Conservation (phyloP, 2,329 filamentous ascomycete species). For the Colletotrichum sp. region DNA sequence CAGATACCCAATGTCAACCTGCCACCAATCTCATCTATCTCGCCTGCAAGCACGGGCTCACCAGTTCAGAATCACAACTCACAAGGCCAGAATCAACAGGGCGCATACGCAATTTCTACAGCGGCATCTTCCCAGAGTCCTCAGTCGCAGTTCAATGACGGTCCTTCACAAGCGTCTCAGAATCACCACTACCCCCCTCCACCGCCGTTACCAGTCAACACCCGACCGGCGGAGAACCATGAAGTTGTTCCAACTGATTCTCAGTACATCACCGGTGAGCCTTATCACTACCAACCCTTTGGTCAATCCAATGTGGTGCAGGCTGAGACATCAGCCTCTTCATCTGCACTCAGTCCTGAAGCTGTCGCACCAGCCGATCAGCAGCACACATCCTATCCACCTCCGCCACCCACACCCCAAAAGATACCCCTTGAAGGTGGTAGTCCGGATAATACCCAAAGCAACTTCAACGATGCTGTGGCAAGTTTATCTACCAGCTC, state of each 20-base stretch:
- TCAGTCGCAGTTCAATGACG: background rate
- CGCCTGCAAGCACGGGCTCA: background rate
- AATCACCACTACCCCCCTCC: background rate
- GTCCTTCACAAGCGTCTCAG: background rate
- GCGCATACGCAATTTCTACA: background rate
- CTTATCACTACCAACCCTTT: background rate
- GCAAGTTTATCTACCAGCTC: no score
- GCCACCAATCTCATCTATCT: background rate
- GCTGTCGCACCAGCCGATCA: background rate
- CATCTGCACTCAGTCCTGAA: background rate
- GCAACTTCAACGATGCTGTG: no score
- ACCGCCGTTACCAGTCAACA: background rate
- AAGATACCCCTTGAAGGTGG: background rate
- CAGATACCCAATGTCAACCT: background rate
- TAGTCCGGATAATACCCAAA: rapidly evolving
- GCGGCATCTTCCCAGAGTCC: background rate
- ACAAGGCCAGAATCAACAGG: background rate
- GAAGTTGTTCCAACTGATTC: background rate
- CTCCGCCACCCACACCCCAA: background rate
- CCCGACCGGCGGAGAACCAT: background rate
- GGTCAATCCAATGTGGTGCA: background rate
- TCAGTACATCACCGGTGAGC: background rate
- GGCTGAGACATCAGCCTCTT: background rate
- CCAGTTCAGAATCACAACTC: background rate
- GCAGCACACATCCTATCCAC: background rate